Conservation (phyloP, 768 basidiomycete species). For the Daedaleopsis nitida region DNA sequence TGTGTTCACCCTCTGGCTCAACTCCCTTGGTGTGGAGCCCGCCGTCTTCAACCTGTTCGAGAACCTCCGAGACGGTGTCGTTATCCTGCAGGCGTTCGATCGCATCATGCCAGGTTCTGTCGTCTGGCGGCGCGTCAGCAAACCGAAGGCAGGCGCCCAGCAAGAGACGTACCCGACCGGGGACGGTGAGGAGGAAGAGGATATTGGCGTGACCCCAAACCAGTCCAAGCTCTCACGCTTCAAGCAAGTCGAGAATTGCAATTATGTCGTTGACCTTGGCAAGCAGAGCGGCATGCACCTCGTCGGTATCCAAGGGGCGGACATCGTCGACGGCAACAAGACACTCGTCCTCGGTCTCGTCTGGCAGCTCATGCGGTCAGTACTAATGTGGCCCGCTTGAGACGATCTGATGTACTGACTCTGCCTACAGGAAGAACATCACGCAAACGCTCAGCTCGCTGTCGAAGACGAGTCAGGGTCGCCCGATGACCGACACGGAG, state of each 20-base stretch:
- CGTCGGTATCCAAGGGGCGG: conserved; percentile 96
- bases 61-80: conserved; percentile 88
- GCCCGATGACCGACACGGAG: conserved; percentile 87
- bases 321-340: conserved; percentile 92
- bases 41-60: conserved; percentile 96
- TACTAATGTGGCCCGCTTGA: neutral
- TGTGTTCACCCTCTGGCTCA: conserved; percentile 98
- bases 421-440: conserved; percentile 74
- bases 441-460: conserved; percentile 84
- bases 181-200: conserved; percentile 73
- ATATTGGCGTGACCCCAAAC: conserved; percentile 81
- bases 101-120: conserved; percentile 92
- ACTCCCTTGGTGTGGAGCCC: conserved; percentile 95
- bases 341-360: conserved; percentile 95
- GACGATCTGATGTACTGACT: neutral
- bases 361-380: conserved; percentile 95
- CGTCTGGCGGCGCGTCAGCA: conserved; percentile 94
- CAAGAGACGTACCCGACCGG: conserved; percentile 26
- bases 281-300: conserved; percentile 93
- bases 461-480: conserved; percentile 65
- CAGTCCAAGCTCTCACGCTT: conserved; percentile 89
- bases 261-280: conserved; percentile 91
- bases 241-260: conserved; percentile 98
- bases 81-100: conserved; percentile 96
- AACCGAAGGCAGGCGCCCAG: conserved; percentile 72